Conservation (phyloP, 1,284 basidiomycete genomes). For the Xerocomus nothofagi region DNA sequence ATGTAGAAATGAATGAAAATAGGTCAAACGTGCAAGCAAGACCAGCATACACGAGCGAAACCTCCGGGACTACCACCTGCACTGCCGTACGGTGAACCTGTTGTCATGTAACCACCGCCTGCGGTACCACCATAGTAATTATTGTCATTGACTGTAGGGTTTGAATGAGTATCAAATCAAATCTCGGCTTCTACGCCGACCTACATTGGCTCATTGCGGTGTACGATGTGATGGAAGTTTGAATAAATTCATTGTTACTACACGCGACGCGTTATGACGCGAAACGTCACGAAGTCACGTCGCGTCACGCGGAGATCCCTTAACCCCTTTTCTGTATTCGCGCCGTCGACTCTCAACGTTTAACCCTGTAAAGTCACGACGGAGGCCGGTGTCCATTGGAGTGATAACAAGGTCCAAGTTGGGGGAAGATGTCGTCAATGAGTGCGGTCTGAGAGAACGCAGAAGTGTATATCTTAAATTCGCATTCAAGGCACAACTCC, state of each 20-base stretch:
- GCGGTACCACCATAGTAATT: constrained; percentile 40
- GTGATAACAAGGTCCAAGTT: too few relatives aligned
- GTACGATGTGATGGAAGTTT: constrained; percentile 1
- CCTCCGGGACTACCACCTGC: constrained; percentile 47
- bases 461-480: too few relatives aligned
- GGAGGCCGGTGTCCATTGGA: too few relatives aligned
- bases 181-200: constrained; percentile 10
- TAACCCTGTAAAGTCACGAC: too few relatives aligned
- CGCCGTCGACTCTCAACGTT: too few relatives aligned
- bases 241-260: background rate
- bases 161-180: constrained; percentile 2
- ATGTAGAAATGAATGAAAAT: constrained; percentile 1
- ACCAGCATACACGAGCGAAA: constrained; percentile 36
- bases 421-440: too few relatives aligned
- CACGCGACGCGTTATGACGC: constrained; percentile 29
- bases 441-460: too few relatives aligned
- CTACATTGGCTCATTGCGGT: constrained; percentile 46
- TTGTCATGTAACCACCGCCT: constrained; percentile 42
- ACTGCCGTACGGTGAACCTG: constrained; percentile 46
- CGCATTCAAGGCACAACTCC: too few relatives aligned
- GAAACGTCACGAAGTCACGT: constrained; percentile 27
- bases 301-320: constrained; percentile 19
- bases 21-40: background rate
- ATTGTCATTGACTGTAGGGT: constrained; percentile 30
- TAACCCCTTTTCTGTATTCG: too few relatives aligned